Base-by-base conservation (phyloP, 2,329 filamentous ascomycete species). In the Hymenotorrendiella dingleyae region DNA sequence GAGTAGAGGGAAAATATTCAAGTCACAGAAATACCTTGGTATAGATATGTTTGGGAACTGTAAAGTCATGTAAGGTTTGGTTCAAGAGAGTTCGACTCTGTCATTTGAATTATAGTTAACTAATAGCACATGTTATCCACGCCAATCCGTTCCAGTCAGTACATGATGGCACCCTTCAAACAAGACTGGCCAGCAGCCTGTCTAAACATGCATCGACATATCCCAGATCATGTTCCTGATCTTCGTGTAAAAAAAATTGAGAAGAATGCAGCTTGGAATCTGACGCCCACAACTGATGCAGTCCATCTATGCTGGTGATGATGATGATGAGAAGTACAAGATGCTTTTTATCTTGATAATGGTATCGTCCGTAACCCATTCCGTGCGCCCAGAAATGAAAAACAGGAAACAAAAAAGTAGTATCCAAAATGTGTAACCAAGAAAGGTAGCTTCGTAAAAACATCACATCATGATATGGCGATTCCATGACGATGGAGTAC, bases 371-470 rank as follows among this genome's bases (percentile, higher is more conserved):
- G 37, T 35, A 43, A 17, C 24, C 46, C 39, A 39, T n/a, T 35
- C 22, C 39, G 43, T 29, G 19, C 27, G 43, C 46, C 50, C 37
- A 41, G 32, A 46, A 43, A 43, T 42, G 8, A 11, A 34, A 29
- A 29, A 20, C 12, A 30, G 32, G 33, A 23, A 4, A 16, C 7
- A 22, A 38, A 45, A n/a, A 47, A 42, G 28, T 21, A 4, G 39
- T 28, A 45, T 41, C 11, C 21, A 46, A 40, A 43, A 45, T 26
- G 29, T 45, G 42, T 42, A 20, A 39, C 26, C 37, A 38, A 44
- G 47, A 53, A 55, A 46, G 33, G 36, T 50, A 54, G 46, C 14
- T 40, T 53, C 53, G 46, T 55, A 46, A 51, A 46, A 21, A 52
- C 39, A 45, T 49, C n/a, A 37, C 40, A 42, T 52, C 46, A 40